phyloP scores from a whole-genome alignment of 202 grass and related monocot genomes.

The Bolboschoenoplectus hybrid region DNA sequence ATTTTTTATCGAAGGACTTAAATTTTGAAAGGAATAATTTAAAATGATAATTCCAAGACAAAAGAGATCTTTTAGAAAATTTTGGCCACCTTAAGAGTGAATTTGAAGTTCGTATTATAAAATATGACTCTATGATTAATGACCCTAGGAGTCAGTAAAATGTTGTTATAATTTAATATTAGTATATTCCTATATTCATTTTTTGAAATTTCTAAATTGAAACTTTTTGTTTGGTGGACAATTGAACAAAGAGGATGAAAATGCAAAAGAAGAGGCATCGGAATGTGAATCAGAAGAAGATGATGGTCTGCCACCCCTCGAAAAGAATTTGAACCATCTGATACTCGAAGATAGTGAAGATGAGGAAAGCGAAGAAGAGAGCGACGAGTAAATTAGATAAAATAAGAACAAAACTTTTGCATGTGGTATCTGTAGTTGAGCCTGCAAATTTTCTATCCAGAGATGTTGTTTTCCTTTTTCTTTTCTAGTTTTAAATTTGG shows the following conservation, averaged over 20 bases:
- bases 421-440: background rate
- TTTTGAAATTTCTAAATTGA: background rate
- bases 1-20: background rate
- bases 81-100: background rate
- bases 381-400: background rate
- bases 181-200: background rate
- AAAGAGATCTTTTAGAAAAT: background rate
- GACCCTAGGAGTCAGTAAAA: background rate
- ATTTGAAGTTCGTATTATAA: background rate
- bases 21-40: background rate
- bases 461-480: background rate
- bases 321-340: conserved; percentile 84
- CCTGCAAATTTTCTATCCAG: background rate
- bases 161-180: background rate
- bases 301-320: conserved; percentile 69
- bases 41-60: background rate
- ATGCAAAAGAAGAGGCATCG: conserved; percentile 43
- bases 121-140: background rate
- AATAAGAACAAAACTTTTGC: background rate
- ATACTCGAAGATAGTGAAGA: conserved; percentile 56
- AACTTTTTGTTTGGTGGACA: conserved; percentile 31
- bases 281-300: conserved; percentile 81
- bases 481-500: conserved; percentile 19
- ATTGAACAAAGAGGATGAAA: conserved; percentile 22
- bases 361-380: conserved; percentile 55